Conservation (phyloP, 768 basidiomycete genomes). For the Podaxis sp. region DNA sequence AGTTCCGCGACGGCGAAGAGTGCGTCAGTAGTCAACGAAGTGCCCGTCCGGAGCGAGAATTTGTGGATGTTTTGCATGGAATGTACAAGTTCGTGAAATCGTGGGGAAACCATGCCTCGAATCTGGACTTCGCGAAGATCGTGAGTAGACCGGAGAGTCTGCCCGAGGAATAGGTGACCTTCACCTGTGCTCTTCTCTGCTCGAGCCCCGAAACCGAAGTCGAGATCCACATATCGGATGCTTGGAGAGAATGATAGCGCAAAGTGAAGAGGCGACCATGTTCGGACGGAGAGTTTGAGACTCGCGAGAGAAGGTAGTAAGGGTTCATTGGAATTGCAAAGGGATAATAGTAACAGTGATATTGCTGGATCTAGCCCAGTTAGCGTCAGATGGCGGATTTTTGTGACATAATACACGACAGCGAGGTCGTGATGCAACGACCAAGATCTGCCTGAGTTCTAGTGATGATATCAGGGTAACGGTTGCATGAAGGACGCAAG, state of each 20-base stretch:
- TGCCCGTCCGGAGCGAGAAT: not conserved
- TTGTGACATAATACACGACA: not conserved
- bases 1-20: conserved; percentile 29
- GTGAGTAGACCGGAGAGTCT: not conserved
- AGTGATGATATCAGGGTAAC: not conserved
- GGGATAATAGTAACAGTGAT: not conserved
- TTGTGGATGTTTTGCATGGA: not conserved
- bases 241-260: conserved; percentile 29
- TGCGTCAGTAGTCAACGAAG: not conserved
- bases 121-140: not conserved
- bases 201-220: conserved; percentile 38
- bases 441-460: not conserved
- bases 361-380: not conserved
- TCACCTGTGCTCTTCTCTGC: not conserved
- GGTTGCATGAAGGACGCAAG: not conserved
- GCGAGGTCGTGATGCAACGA: not conserved
- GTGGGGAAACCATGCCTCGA: not conserved
- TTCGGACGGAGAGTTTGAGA: not conserved
- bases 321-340: not conserved
- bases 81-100: not conserved
- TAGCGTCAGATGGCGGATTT: not conserved
- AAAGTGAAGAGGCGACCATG: conserved; percentile 21
- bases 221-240: conserved; percentile 32
- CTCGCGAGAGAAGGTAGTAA: not conserved
- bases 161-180: not conserved